A percentile compares a stretch with the other conserved stretches of the same genome.
Conservation (phyloP, 306 rosid genomes). For the Morella rubra region DNA sequence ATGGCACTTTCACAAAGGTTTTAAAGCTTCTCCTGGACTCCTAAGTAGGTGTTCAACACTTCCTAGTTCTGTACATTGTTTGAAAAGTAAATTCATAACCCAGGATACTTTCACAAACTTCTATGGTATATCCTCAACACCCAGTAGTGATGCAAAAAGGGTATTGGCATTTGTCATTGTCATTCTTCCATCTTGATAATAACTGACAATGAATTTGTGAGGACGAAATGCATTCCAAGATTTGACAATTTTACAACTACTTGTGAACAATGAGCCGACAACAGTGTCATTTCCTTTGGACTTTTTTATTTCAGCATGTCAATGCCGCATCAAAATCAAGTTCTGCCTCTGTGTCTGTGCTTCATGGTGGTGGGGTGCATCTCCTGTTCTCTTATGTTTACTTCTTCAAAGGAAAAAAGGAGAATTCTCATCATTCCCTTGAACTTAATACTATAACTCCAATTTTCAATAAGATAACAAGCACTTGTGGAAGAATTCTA, state of each 20-base stretch:
- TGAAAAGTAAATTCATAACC: background rate
- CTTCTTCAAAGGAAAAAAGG: background rate
- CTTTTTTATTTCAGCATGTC: conserved; percentile 5
- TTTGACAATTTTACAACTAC: background rate
- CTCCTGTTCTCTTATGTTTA: background rate
- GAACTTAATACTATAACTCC: background rate
- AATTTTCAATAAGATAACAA: background rate
- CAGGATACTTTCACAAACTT: background rate
- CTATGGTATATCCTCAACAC: background rate
- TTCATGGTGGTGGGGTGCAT: background rate
- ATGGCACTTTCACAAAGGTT: background rate
- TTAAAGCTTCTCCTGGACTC: background rate
- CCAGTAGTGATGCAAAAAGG: background rate
- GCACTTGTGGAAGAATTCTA: background rate
- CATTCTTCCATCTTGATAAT: background rate
- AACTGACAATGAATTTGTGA: background rate
- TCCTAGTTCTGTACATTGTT: background rate
- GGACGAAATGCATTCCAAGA: background rate
- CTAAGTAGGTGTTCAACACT: background rate
- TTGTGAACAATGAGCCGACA: background rate
- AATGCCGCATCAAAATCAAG: background rate
- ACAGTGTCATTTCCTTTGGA: conserved; percentile 9
- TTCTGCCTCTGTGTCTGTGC: background rate
- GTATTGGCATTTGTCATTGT: background rate
- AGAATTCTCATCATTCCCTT: background rate